These are phyloP conservation scores for maize (Zea mays) DNA, from an alignment of 176 grass and related monocot species.

Conservation along the genomic window DNA sequence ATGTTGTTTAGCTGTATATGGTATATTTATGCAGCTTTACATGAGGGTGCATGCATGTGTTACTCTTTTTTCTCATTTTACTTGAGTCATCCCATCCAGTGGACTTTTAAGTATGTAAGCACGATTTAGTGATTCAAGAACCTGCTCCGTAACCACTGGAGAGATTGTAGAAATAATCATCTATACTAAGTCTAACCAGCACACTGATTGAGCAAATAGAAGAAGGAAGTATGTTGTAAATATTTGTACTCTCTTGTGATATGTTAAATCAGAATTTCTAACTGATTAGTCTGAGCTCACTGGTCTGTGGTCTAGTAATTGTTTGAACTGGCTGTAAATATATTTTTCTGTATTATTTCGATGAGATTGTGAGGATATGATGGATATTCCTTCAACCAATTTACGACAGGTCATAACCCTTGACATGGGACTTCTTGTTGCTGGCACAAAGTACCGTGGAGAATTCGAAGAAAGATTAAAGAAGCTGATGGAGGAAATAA, in stretches of 20 bases:
- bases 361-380: constrained; percentile 30
- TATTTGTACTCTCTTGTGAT: background rate
- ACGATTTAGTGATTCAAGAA: constrained; percentile 14
- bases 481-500: constrained; percentile 98
- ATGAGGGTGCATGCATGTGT: constrained; percentile 4
- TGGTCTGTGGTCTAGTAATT: background rate
- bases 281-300: background rate
- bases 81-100: background rate
- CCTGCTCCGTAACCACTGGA: background rate
- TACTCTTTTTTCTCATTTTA: background rate
- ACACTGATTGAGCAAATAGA: background rate
- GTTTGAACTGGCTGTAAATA: background rate
- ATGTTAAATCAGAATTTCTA: background rate
- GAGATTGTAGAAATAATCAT: constrained; percentile 2
- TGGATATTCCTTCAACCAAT: constrained; percentile 27
- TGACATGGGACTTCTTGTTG: constrained; percentile 94
- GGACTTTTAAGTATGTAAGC: background rate
- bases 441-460: constrained; percentile 96
- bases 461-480: constrained; percentile 98
- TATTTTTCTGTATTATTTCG: constrained; percentile 20
- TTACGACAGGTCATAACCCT: constrained; percentile 81
- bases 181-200: background rate
- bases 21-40: constrained; percentile 21
- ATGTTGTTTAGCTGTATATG: constrained; percentile 21
- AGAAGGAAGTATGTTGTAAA: background rate